Evolutionary conservation across 1,284 basidiomycete species (phyloP).

Genomic region (Tilletia caries): DNA sequence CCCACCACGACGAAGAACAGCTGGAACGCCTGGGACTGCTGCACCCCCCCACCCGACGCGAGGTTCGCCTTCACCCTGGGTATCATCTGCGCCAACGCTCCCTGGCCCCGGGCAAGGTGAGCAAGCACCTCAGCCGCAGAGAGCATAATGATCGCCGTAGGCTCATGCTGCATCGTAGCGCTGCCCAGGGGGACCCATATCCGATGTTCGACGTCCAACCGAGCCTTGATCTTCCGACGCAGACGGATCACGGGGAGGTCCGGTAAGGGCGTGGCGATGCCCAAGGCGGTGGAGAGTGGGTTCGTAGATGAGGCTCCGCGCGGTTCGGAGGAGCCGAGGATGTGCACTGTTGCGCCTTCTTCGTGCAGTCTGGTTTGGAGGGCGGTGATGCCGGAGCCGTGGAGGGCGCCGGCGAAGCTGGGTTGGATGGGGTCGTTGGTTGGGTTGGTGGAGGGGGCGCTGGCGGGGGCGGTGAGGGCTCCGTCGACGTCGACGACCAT

Average conservation of each 20-base stretch:
- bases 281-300: not conserved
- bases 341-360: not conserved
- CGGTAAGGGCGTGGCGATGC: not conserved
- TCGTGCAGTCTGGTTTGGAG: not conserved
- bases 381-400: not conserved
- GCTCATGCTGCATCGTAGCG: constrained; percentile 5
- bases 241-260: constrained; percentile 6
- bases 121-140: not conserved
- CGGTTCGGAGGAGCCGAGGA: not conserved
- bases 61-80: not conserved
- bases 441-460: not conserved
- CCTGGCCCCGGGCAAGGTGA: not conserved
- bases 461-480: constrained; percentile 17
- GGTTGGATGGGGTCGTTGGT: not conserved
- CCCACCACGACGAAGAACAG: constrained; percentile 8
- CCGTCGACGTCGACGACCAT: constrained; percentile 31
- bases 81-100: not conserved
- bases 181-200: constrained; percentile 1
- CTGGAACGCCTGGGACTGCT: constrained; percentile 1
- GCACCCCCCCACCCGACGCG: constrained; percentile 3
- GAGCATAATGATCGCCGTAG: constrained; percentile 9
- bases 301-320: not conserved
- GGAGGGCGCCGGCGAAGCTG: constrained; percentile 2
- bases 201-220: constrained; percentile 3
- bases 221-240: constrained; percentile 9